Conservation (phyloP, 2,329 filamentous ascomycete genomes). For the Claviceps pusilla region DNA sequence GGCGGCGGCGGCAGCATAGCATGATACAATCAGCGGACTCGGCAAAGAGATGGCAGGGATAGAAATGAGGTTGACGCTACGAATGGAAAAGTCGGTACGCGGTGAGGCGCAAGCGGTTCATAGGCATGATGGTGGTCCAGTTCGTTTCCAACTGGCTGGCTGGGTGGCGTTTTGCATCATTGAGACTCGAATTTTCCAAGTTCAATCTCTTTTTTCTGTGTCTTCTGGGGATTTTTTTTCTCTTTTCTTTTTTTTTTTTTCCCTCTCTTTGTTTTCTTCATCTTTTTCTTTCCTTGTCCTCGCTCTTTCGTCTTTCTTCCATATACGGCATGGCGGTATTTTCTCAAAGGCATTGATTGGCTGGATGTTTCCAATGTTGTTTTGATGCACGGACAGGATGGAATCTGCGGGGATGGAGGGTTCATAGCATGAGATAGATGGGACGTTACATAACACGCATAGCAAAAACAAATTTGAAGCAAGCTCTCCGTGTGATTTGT, state of each 20-base stretch:
- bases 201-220: background rate
- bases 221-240: background rate
- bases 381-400: background rate
- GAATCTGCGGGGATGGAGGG: background rate
- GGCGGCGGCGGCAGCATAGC: background rate
- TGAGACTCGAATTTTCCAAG: background rate
- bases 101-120: constrained; percentile 1
- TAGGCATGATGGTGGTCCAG: constrained; percentile 1
- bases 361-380: background rate
- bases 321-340: constrained; percentile 5
- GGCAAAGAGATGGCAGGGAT: background rate
- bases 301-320: background rate
- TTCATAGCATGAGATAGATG: constrained; percentile 8
- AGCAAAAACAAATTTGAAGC: background rate
- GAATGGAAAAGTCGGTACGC: background rate
- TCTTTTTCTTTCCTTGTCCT: background rate
- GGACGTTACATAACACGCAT: background rate
- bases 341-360: constrained; percentile 2
- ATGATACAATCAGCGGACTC: background rate
- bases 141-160: background rate
- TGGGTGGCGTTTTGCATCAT: constrained; percentile 5
- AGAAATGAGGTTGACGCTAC: background rate
- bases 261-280: background rate
- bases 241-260: background rate
- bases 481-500: background rate